Conservation (phyloP, 2,329 filamentous ascomycete genomes). For the Karstenula rhodostoma region DNA sequence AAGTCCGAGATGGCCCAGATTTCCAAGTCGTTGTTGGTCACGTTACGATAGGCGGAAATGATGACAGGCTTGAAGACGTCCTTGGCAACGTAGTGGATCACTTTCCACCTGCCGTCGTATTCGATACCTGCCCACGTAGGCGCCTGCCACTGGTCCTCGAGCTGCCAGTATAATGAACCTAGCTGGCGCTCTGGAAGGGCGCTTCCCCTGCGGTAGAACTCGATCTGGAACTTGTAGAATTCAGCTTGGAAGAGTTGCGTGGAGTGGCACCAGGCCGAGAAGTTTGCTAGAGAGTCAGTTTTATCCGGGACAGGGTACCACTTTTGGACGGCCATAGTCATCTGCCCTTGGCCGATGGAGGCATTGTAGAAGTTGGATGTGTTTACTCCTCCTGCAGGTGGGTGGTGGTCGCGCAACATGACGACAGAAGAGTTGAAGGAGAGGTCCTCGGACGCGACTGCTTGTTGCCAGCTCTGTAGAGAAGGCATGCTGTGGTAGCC, state of each 20-base stretch:
- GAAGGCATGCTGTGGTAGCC: constrained; percentile 70
- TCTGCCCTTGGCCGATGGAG: constrained; percentile 61
- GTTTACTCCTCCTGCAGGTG: constrained; percentile 59
- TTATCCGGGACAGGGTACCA: constrained; percentile 68
- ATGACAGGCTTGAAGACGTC: constrained; percentile 68
- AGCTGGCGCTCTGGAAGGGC: constrained; percentile 66
- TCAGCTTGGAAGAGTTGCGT: constrained; percentile 72
- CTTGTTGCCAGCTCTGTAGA: constrained; percentile 65
- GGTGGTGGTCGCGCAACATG: constrained; percentile 67
- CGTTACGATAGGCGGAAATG: constrained; percentile 65
- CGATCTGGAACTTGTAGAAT: constrained; percentile 67
- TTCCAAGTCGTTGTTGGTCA: constrained; percentile 59
- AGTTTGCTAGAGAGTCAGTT: constrained; percentile 63
- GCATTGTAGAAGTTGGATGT: constrained; percentile 57
- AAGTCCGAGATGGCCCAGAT: constrained; percentile 67
- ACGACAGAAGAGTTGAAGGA: constrained; percentile 66
- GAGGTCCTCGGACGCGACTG: constrained; percentile 60
- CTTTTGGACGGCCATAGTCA: constrained; percentile 63
- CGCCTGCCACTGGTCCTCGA: constrained; percentile 71
- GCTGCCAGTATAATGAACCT: constrained; percentile 70
- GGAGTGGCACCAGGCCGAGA: constrained; percentile 67
- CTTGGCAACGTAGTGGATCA: constrained; percentile 65
- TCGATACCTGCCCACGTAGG: constrained; percentile 71
- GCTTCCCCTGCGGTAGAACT: constrained; percentile 68
- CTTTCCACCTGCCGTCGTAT: constrained; percentile 70